These are phyloP conservation scores for Triticum urartu DNA, from an alignment of 176 grass and related monocot genomes.

Conservation along the genomic window DNA sequence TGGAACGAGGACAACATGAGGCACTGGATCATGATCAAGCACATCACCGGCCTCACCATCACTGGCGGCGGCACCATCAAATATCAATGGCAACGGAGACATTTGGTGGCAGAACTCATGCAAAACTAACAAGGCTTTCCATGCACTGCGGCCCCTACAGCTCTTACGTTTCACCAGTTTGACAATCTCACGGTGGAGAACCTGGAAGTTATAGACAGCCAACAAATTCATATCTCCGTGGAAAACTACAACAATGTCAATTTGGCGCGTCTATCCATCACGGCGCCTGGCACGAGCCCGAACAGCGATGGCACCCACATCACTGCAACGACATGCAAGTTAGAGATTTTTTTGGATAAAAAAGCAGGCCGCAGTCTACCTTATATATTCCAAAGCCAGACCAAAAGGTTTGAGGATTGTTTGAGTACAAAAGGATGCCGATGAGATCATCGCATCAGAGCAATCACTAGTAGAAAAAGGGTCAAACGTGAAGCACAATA, in stretches of 20 bases:
- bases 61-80: constrained; percentile 49
- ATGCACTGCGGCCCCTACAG: background rate
- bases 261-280: background rate
- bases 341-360: background rate
- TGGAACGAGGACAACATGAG: constrained; percentile 29
- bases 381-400: no score
- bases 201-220: background rate
- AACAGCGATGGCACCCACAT: constrained; percentile 33
- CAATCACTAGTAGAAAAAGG: no score
- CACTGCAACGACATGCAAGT: constrained; percentile 1
- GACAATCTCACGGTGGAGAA: constrained; percentile 36
- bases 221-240: no score
- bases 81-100: constrained; percentile 45
- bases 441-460: no score
- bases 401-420: no score
- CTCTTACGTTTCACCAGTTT: constrained; percentile 40
- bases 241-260: background rate
- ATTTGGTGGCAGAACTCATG: constrained; percentile 66
- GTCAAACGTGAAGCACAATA: no score
- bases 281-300: background rate
- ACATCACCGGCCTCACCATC: constrained; percentile 32
- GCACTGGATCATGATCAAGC: constrained; percentile 43
- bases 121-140: constrained; percentile 26
- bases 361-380: no score
- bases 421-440: no score